A percentile compares a stretch with the other conserved stretches of the same genome.
Evolutionary conservation across 306 rosid genomes (phyloP).

Genomic region (Albizia julibrissin): DNA sequence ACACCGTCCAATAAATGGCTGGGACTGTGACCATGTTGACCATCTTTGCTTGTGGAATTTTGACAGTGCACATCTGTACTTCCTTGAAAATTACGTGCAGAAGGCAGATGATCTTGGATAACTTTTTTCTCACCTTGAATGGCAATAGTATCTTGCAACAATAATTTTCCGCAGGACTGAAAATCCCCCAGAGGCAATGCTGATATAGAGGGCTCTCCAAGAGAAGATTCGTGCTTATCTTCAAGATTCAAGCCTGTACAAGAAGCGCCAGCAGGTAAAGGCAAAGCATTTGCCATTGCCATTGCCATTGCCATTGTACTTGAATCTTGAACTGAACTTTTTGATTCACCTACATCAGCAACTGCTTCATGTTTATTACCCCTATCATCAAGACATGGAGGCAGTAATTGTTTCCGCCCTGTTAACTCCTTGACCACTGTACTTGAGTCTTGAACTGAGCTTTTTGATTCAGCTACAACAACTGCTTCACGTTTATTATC

Average conservation of each 20-base stretch:
- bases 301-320: conserved; percentile 42
- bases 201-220: conserved; percentile 41
- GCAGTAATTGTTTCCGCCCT: conserved; percentile 32
- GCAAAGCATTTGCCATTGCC: conserved; percentile 45
- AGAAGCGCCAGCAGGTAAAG: conserved; percentile 45
- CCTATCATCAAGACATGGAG: conserved; percentile 32
- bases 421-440: conserved; percentile 39
- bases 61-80: conserved; percentile 37
- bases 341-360: conserved; percentile 39
- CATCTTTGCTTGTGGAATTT: conserved; percentile 45
- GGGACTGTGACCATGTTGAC: conserved; percentile 38
- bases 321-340: conserved; percentile 46
- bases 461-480: conserved; percentile 39
- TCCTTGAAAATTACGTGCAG: conserved; percentile 50
- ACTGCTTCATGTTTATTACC: conserved; percentile 40
- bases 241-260: conserved; percentile 53
- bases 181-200: conserved; percentile 38
- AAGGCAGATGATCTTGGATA: conserved; percentile 52
- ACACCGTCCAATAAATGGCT: conserved; percentile 28
- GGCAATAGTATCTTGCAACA: conserved; percentile 39
- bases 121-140: conserved; percentile 44
- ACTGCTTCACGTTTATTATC: conserved; percentile 40
- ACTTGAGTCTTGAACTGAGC: conserved; percentile 46
- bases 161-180: conserved; percentile 42
- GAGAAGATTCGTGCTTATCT: conserved; percentile 29